Conservation (phyloP, 2,329 filamentous ascomycete species). For the Calonectria leucothoes region DNA sequence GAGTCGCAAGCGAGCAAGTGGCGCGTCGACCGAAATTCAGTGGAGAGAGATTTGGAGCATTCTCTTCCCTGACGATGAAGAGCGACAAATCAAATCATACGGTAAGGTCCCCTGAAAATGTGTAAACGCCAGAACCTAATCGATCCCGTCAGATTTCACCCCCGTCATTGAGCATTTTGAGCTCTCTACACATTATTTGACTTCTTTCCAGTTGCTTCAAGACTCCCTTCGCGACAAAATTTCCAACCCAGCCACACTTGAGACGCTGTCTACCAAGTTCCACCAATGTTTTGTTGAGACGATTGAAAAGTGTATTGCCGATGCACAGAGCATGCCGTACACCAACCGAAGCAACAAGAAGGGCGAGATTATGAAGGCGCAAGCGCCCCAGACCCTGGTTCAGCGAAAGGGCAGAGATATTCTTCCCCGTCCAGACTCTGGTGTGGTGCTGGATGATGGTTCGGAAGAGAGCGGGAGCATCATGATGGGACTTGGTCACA, state of each 20-base stretch:
- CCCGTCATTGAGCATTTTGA: slow-evolving; percentile 57
- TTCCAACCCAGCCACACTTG: slow-evolving; percentile 50
- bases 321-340: slow-evolving; percentile 52
- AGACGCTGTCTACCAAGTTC: slow-evolving; percentile 53
- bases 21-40: slow-evolving; percentile 51
- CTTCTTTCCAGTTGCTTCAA: slow-evolving; percentile 48
- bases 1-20: slow-evolving; percentile 53
- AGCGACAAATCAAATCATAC: slow-evolving; percentile 44
- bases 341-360: slow-evolving; percentile 55
- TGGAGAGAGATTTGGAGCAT: slow-evolving; percentile 57
- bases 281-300: slow-evolving; percentile 55
- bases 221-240: slow-evolving; percentile 51
- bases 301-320: slow-evolving; percentile 49
- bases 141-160: slow-evolving; percentile 48
- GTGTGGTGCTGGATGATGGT: slow-evolving; percentile 52
- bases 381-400: slow-evolving; percentile 31
- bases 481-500: slow-evolving; percentile 38
- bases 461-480: slow-evolving; percentile 52
- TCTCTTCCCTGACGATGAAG: slow-evolving; percentile 54
- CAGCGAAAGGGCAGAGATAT: slow-evolving; percentile 40
- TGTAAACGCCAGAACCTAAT: not conserved
- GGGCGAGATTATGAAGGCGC: slow-evolving; percentile 42
- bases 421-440: slow-evolving; percentile 50
- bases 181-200: slow-evolving; percentile 47
- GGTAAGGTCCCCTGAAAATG: slow-evolving; percentile 33